Evolutionary conservation across 2,329 filamentous ascomycete species (phyloP).

Genomic region (Cadophora sp.): DNA sequence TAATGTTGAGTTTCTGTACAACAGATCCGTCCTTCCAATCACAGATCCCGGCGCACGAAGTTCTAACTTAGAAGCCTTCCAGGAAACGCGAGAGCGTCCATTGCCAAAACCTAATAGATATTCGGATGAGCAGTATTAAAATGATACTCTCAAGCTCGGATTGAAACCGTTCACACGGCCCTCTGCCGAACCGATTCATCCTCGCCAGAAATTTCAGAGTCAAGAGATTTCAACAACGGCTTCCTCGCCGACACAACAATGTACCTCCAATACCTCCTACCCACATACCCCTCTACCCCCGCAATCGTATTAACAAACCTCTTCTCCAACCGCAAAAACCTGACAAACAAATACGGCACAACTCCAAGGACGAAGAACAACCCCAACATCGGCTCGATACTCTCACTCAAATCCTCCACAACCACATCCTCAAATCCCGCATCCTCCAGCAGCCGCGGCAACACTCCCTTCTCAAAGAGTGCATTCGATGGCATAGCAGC

Average conservation of each 20-base stretch:
- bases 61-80: too few species aligned
- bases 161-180: too few species aligned
- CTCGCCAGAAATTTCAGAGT: too few species aligned
- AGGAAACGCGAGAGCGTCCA: too few species aligned
- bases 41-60: too few species aligned
- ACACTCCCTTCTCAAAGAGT: constrained; percentile 48
- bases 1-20: too few species aligned
- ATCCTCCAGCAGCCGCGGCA: constrained; percentile 48
- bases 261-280: neutral
- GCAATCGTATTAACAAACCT: neutral
- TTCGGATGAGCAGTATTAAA: too few species aligned
- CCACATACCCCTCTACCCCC: neutral
- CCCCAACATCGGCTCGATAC: constrained; percentile 2
- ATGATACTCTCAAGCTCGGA: too few species aligned
- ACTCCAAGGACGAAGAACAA: neutral
- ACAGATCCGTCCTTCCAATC: too few species aligned
- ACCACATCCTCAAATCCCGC: constrained; percentile 7
- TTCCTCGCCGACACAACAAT: constrained; percentile 1
- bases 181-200: too few species aligned
- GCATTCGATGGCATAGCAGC: constrained; percentile 54
- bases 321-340: neutral
- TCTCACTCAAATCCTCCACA: neutral
- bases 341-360: neutral
- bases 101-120: too few species aligned
- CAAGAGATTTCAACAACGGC: too few species aligned